phyloP scores from a whole-genome alignment of 805 yeast species.

The Saturnispora silvae region DNA sequence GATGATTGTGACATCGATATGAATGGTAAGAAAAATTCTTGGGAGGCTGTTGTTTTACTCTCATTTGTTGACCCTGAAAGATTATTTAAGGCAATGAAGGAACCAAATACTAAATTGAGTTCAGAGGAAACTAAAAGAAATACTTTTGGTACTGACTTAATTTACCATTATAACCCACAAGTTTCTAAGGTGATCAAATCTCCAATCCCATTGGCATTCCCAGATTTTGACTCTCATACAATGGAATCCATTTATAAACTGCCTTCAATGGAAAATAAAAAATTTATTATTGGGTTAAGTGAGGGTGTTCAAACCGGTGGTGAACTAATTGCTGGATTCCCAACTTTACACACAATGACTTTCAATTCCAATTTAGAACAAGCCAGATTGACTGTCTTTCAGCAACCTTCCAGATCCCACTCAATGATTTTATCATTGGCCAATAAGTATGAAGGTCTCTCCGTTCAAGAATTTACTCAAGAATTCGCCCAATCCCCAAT shows the following conservation, averaged over 20 bases:
- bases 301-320: conserved; percentile 60
- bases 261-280: conserved; percentile 35
- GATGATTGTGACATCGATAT: conserved; percentile 74
- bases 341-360: conserved; percentile 65
- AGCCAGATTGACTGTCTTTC: conserved; percentile 68
- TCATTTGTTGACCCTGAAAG: conserved; percentile 83
- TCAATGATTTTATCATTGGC: conserved; percentile 62
- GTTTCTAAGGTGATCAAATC: conserved; percentile 55
- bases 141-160: conserved; percentile 57
- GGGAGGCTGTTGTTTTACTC: conserved; percentile 95
- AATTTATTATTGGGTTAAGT: conserved; percentile 45
- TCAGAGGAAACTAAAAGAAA: conserved; percentile 70
- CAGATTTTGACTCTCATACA: conserved; percentile 74
- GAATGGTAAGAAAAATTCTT: conserved; percentile 91
- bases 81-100: conserved; percentile 60
- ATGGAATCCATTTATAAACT: conserved; percentile 46
- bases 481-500: conserved; percentile 51
- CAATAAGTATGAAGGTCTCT: conserved; percentile 42
- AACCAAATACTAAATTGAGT: conserved; percentile 48
- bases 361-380: conserved; percentile 42
- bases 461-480: conserved; percentile 55
- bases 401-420: conserved; percentile 73
- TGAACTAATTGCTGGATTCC: conserved; percentile 82
- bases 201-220: conserved; percentile 67
- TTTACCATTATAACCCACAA: conserved; percentile 70